Conservation (phyloP, 1,284 basidiomycete genomes). For the Ceratobasidium sp. region DNA sequence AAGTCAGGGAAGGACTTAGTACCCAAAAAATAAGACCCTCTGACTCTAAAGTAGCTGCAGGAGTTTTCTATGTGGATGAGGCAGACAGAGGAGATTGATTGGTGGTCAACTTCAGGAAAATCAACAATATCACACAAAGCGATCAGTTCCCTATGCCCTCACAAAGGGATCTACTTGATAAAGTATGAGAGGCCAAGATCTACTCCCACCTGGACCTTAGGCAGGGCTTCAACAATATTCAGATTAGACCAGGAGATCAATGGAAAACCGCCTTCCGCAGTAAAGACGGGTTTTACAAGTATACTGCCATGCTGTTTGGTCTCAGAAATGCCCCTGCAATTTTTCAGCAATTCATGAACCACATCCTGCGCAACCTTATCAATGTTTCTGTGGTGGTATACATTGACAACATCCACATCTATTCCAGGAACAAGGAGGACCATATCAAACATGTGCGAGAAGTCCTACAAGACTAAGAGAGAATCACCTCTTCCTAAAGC, state of each 20-base stretch:
- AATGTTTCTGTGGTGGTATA: constrained; percentile 50
- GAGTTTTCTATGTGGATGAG: constrained; percentile 20
- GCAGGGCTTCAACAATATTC: constrained; percentile 27
- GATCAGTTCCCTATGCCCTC: constrained; percentile 23
- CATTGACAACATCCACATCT: constrained; percentile 42
- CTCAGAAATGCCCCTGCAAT: no score
- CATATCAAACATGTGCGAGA: constrained; percentile 54
- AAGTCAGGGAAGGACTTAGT: background rate
- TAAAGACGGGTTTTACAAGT: no score
- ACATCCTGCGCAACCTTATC: constrained; percentile 51
- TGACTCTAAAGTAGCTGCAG: background rate
- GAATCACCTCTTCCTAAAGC: background rate
- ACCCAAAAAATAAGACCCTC: background rate
- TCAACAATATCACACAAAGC: constrained; percentile 30
- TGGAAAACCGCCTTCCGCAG: no score
- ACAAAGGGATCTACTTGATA: background rate
- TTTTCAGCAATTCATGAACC: no score
- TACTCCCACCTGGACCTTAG: constrained; percentile 41
- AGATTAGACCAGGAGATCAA: constrained; percentile 21
- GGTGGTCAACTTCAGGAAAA: constrained; percentile 29
- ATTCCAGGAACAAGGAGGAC: constrained; percentile 45
- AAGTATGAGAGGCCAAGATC: background rate
- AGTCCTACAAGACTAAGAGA: constrained; percentile 58
- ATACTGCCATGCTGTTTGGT: no score
- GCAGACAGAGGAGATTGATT: background rate